A percentile compares a stretch with the other conserved stretches of the same genome.
Evolutionary conservation across 179 eudicot genomes (phyloP).

Genomic region (Heliamphora pulchella): DNA sequence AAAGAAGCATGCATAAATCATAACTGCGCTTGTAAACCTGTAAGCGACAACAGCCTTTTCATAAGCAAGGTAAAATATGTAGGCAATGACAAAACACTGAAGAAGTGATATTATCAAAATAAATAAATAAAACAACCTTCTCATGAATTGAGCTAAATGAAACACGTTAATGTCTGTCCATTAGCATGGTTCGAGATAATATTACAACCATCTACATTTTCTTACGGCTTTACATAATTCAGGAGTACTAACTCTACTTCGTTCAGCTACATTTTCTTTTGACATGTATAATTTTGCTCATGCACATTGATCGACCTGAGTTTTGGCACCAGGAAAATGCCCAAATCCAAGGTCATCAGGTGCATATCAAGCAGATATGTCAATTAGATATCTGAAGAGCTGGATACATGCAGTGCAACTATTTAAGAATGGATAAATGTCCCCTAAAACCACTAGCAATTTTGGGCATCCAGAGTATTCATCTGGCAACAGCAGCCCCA

Average conservation of each 20-base stretch:
- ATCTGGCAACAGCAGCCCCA: not conserved
- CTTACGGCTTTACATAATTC: not conserved
- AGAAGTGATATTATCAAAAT: not conserved
- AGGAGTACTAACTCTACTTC: not conserved
- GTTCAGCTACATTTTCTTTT: not conserved
- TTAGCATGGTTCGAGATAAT: not conserved
- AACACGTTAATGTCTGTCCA: not conserved
- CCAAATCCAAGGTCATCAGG: not conserved
- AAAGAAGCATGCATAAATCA: slow-evolving; percentile 77
- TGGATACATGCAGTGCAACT: not conserved
- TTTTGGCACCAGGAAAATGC: not conserved
- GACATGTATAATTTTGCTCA: too few relatives aligned
- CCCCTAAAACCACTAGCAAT: not conserved
- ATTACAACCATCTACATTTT: not conserved
- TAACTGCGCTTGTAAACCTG: slow-evolving; percentile 92
- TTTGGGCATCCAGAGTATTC: not conserved
- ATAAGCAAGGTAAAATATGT: slow-evolving; percentile 6
- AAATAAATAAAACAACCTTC: not conserved
- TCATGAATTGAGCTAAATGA: not conserved
- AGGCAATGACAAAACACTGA: not conserved
- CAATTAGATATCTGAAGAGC: not conserved
- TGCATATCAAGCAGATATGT: not conserved
- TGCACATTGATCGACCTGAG: too few relatives aligned
- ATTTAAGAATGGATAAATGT: not conserved
- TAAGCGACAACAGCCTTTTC: slow-evolving; percentile 1